Evolutionary conservation across 1,284 basidiomycete species (phyloP).

Genomic region (Leccinum ponderosum): DNA sequence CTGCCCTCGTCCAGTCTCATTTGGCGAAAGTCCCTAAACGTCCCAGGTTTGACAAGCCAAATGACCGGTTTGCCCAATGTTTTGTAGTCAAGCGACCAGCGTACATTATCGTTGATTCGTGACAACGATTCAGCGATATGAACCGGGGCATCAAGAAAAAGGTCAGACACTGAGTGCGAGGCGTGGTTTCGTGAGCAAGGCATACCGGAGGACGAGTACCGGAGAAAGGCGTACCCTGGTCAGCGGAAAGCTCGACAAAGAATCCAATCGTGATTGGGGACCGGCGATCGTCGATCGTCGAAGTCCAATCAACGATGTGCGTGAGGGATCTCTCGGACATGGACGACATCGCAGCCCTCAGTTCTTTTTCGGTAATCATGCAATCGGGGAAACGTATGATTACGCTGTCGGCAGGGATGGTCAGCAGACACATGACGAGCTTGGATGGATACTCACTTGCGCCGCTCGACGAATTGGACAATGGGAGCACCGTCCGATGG

Average conservation of each 20-base stretch:
- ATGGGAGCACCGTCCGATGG: neutral
- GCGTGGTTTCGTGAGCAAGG: neutral
- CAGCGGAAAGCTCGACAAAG: conserved; percentile 18
- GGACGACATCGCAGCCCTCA: conserved; percentile 12
- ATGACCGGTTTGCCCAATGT: conserved; percentile 13
- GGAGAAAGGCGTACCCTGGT: conserved; percentile 4
- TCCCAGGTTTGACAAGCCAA: conserved; percentile 15
- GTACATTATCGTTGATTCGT: conserved; percentile 5
- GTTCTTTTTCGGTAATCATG: conserved; percentile 14
- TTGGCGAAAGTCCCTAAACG: conserved; percentile 23
- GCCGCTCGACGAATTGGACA: conserved; percentile 1
- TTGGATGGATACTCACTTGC: neutral
- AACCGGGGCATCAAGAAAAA: neutral
- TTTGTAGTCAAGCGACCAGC: neutral
- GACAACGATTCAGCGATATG: conserved; percentile 7
- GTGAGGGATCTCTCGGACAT: neutral
- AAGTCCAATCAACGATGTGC: conserved; percentile 22
- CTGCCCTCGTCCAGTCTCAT: conserved; percentile 18
- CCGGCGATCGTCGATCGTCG: conserved; percentile 12
- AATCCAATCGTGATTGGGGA: conserved; percentile 18
- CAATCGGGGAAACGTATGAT: conserved; percentile 13
- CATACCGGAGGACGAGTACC: neutral
- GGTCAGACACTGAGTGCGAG: neutral
- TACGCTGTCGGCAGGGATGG: neutral
- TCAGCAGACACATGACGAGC: neutral